Conservation (phyloP, 2,329 filamentous ascomycete genomes). For the Ceratocystiopsis minuta region DNA sequence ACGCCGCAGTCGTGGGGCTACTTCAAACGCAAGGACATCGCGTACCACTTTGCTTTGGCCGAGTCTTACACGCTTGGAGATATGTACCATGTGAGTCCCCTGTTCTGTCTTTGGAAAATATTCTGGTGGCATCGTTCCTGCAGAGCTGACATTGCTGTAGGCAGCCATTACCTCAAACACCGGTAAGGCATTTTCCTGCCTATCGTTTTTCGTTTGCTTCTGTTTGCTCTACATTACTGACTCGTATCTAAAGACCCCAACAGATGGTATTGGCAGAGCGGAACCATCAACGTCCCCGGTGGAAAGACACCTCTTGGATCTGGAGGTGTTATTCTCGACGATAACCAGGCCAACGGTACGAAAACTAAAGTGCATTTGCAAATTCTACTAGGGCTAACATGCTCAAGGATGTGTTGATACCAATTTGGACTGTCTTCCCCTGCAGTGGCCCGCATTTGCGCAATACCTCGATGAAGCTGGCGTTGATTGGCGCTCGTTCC, state of each 20-base stretch:
- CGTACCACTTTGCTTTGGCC: slow-evolving; percentile 34
- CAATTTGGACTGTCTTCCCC: slow-evolving; percentile 31
- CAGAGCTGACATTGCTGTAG: too few relatives aligned
- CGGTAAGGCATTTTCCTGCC: too few relatives aligned
- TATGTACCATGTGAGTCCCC: slow-evolving; percentile 22
- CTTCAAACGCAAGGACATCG: slow-evolving; percentile 29
- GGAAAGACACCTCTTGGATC: slow-evolving; percentile 14
- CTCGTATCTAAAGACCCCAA: slow-evolving; percentile 22
- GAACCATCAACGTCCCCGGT: slow-evolving; percentile 30
- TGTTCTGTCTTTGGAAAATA: too few relatives aligned
- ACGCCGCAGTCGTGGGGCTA: slow-evolving; percentile 34
- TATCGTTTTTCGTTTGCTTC: too few relatives aligned
- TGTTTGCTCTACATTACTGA: too few relatives aligned
- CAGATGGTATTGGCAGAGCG: slow-evolving; percentile 19
- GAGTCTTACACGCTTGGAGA: slow-evolving; percentile 35
- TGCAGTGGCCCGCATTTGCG: slow-evolving; percentile 33
- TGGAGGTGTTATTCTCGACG: slow-evolving; percentile 29
- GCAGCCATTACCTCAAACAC: slow-evolving; percentile 29
- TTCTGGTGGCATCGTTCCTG: too few relatives aligned
- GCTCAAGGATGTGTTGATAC: slow-evolving; percentile 19
- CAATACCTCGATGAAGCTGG: slow-evolving; percentile 29
- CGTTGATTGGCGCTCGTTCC: slow-evolving; percentile 31
- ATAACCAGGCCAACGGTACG: slow-evolving; percentile 24
- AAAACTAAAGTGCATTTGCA: too few relatives aligned
- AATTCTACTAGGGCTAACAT: too few relatives aligned